Evolutionary conservation across 139 green algal species (phyloP), one percentile per base, ranked within the genome.

Genomic region (Closterium sp.): DNA sequence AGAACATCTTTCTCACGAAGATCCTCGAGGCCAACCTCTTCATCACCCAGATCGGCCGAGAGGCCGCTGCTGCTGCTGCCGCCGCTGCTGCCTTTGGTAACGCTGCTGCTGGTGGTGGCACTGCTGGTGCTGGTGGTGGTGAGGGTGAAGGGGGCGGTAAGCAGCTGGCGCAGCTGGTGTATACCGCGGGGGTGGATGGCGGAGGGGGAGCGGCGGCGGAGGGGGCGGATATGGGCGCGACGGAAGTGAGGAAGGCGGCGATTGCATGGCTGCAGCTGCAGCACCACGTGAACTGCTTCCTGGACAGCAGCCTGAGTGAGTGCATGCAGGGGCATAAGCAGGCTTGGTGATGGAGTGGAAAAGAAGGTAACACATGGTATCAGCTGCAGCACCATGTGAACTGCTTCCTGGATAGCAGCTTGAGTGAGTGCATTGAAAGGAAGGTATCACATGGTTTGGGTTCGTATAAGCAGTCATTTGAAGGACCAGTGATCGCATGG

Each of bases 201-300:
- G 50, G 50, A 73, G 50, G 50, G 17, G 38, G 38, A 45, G 38
- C 38, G 38, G 38, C 38, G 38, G 50, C 50, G 50, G 50, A 73
- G 50, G 50, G 50, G 17, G 50, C 13, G 50, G 50, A 73, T 2
- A 22, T 21, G 0, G 13, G 17, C 1, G 13, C 50, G 50, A 73
- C 50, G 50, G 50, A 73, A 24, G 27, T 92, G 91, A 91, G 34
- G 50, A 87, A 31, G n/a, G 70, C 79, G 0, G 94, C 70, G 10
- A 92, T 92, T 0, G 73, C 93, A 19, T 99, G 97, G 97, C 95
- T 98, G 90, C 84, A 94, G 30, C 95, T 99, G 29, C 98, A 99
- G 96, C 95, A 97, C 86, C 92, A 94, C 19, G 96, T 99, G 31
- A 98, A 97, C 91, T 92, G 90, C 4, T 95, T 99, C 6, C 96